Evolutionary conservation across 106 monocot genomes (phyloP), one percentile per base, ranked within the genome.

Genomic region (Dendrobium catenatum): DNA sequence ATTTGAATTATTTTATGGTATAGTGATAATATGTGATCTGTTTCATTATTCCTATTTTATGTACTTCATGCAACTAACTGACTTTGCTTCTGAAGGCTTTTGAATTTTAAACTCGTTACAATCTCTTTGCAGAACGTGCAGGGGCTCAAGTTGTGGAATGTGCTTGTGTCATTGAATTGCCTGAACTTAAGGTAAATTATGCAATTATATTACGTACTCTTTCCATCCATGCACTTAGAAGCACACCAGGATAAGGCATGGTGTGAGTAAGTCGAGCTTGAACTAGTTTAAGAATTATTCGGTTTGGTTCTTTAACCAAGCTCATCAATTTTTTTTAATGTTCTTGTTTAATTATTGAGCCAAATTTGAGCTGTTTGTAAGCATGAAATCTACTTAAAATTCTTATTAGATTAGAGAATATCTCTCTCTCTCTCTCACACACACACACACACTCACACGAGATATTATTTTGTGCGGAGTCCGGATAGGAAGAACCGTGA

Each of bases 101-200:
- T 24, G 19, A 10, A n/a, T 2, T 76, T 20, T 73, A 42, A 42
- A 13, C 2, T 49, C 54, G 11, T 27, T 20, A 27, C 42, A 55
- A 40, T 49, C 49, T 26, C 33, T 49, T 47, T 81, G n/a, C 68
- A 89, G 89, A 89, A 78, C 86, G 86, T 42, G 86, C 48, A 49
- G 89, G 86, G 33, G 84, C 86, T 24, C 86, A 86, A 72, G 89
- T 86, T 13, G 84, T 89, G 72, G 89, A 89, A 73, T 89, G 89
- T 78, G 89, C 89, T 19, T 86, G 89, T 73, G 82, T 89, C 3
- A 89, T 86, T 46, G 89, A 86, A 55, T 81, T 89, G 68, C 89
- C 89, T 54, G 89, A 89, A 27, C 86, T 89, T 8, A 89, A 84
- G 89, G 84, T 89, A 33, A 33, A 68, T 43, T 5, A 43, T 37